Percentiles rank a stretch among this genome's conserved stretches.
These are phyloP conservation scores for Colletotrichum phormii DNA, from an alignment of 2,329 filamentous ascomycete genomes.

Conservation along the genomic window DNA sequence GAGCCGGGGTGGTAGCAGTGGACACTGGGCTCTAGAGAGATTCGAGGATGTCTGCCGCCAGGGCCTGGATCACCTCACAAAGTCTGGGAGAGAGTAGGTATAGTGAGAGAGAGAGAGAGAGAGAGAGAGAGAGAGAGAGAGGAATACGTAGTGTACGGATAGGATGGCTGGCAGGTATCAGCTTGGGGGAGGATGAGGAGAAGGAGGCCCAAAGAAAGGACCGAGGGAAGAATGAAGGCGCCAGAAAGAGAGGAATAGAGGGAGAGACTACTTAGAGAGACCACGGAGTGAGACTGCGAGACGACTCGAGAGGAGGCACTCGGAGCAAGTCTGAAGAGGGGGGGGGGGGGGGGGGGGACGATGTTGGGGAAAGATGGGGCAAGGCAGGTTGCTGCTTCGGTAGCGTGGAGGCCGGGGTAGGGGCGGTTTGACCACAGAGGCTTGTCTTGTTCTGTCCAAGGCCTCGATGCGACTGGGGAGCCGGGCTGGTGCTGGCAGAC, in stretches of 20 bases:
- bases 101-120: neutral
- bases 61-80: constrained; percentile 1
- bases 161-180: neutral
- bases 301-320: neutral
- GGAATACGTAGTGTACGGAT: neutral
- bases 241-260: neutral
- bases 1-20: neutral
- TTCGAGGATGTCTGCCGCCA: neutral
- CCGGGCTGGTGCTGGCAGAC: constrained; percentile 14
- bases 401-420: constrained; percentile 32
- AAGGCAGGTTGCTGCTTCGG: constrained; percentile 18
- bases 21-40: neutral
- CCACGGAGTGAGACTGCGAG: neutral
- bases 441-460: constrained; percentile 30
- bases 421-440: constrained; percentile 11
- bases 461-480: constrained; percentile 28
- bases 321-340: neutral
- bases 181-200: constrained; percentile 28
- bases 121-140: neutral
- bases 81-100: neutral
- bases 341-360: constrained; percentile 12
- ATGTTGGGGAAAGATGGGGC: constrained; percentile 38
- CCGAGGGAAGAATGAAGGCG: constrained; percentile 7
- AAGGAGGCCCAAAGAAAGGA: constrained; percentile 15
- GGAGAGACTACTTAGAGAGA: neutral